These are phyloP conservation scores for Kuraishia floccosa DNA, from an alignment of 805 yeast genomes.

Conservation along the genomic window DNA sequence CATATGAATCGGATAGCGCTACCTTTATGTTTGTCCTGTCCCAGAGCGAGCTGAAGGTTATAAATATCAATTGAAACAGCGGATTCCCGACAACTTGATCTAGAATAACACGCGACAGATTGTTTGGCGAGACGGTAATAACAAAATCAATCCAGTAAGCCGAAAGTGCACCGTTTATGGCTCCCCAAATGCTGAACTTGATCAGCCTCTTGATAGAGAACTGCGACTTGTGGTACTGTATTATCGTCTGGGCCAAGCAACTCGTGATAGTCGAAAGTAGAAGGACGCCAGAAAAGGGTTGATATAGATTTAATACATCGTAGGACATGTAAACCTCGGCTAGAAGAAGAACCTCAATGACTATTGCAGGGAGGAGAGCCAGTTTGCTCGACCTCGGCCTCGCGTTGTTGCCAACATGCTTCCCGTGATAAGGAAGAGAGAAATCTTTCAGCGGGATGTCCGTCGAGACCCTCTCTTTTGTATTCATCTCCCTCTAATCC, in stretches of 20 bases:
- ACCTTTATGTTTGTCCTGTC: conserved; percentile 27
- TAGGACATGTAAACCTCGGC: conserved; percentile 13
- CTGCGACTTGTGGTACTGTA: conserved; percentile 13
- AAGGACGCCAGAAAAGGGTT: conserved; percentile 13
- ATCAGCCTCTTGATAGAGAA: conserved; percentile 15
- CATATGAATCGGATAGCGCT: conserved; percentile 24
- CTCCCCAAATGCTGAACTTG: conserved; percentile 52
- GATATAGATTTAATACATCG: conserved; percentile 12
- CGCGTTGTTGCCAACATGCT: not conserved
- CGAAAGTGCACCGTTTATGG: conserved; percentile 43
- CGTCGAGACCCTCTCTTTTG: not conserved
- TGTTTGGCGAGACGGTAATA: conserved; percentile 19
- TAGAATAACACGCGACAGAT: conserved; percentile 26
- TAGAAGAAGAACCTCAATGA: conserved; percentile 10
- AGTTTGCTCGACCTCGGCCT: too few species aligned
- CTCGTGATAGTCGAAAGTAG: conserved; percentile 16
- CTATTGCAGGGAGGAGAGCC: too few species aligned
- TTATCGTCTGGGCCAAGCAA: conserved; percentile 17
- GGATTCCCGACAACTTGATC: conserved; percentile 51
- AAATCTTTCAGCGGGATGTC: conserved; percentile 1
- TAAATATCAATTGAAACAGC: conserved; percentile 38
- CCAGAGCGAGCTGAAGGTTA: conserved; percentile 40
- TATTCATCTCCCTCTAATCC: too few species aligned
- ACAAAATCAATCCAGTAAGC: conserved; percentile 44
- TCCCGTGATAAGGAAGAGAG: conserved; percentile 1